A percentile compares a stretch with the other conserved stretches of the same genome.
Evolutionary conservation across 495 filamentous ascomycete genomes (phyloP).

Genomic region (Clohesyomyces aquaticus): DNA sequence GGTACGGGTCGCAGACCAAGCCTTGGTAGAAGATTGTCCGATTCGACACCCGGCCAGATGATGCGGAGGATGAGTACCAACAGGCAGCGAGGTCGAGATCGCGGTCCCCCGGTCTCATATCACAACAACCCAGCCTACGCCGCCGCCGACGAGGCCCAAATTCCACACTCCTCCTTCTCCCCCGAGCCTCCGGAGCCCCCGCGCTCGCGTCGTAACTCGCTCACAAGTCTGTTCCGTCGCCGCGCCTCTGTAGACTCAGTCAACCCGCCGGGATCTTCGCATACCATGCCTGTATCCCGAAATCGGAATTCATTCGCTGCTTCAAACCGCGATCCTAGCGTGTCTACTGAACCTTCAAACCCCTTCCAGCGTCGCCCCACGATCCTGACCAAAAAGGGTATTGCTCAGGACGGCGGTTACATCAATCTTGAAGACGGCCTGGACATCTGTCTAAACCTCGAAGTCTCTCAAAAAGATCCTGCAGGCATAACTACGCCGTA

Average conservation of each 20-base stretch:
- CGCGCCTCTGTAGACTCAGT: conserved; percentile 24
- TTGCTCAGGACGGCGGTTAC: conserved; percentile 42
- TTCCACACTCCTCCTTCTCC: conserved; percentile 30
- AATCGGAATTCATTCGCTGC: conserved; percentile 11
- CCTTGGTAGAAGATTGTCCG: conserved; percentile 29
- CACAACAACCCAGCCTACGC: conserved; percentile 38
- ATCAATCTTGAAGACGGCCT: conserved; percentile 77
- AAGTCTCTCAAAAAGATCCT: conserved; percentile 82
- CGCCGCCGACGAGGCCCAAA: conserved; percentile 22
- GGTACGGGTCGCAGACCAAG: conserved; percentile 11
- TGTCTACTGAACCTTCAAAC: conserved; percentile 47
- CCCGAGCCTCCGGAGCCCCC: conserved; percentile 20
- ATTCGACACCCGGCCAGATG: conserved; percentile 37
- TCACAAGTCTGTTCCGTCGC: conserved; percentile 30
- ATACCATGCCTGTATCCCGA: conserved; percentile 14
- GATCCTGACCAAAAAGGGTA: conserved; percentile 64
- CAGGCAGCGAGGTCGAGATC: conserved; percentile 13
- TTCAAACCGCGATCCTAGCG: background rate
- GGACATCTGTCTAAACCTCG: conserved; percentile 82
- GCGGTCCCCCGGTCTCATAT: conserved; percentile 34
- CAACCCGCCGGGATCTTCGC: conserved; percentile 20
- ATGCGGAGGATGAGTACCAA: conserved; percentile 41
- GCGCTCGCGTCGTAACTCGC: conserved; percentile 33
- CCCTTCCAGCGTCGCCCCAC: conserved; percentile 75
- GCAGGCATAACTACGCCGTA: conserved; percentile 88